Evolutionary conservation across 202 grass and related monocot genomes (phyloP).

Genomic region (Zizania palustris): DNA sequence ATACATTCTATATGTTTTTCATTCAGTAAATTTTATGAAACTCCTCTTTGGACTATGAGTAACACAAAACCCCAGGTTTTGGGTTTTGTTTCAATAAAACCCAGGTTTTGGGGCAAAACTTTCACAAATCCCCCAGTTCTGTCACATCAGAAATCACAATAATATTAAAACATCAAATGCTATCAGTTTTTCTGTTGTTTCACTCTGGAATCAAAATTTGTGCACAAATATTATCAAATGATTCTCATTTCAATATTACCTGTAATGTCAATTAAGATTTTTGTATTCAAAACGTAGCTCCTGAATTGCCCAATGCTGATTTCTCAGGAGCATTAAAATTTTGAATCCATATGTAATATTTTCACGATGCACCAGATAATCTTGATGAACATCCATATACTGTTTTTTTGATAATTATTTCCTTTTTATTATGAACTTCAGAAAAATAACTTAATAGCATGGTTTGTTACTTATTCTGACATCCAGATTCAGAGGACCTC

Average conservation of each 20-base stretch:
- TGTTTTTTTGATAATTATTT: neutral
- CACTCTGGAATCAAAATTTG: neutral
- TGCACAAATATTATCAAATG: constrained; percentile 21
- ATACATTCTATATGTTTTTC: constrained; percentile 27
- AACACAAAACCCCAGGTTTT: neutral
- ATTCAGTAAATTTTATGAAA: neutral
- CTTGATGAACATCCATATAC: constrained; percentile 1
- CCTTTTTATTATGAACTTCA: constrained; percentile 8
- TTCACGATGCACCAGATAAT: neutral
- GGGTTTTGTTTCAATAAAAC: too few relatives aligned
- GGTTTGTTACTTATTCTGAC: constrained; percentile 1
- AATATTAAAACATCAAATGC: neutral
- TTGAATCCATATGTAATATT: neutral
- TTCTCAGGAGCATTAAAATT: neutral
- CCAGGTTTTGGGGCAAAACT: neutral
- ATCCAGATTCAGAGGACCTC: constrained; percentile 3
- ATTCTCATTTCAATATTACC: constrained; percentile 7
- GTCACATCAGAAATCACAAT: neutral
- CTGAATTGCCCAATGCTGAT: neutral
- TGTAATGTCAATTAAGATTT: neutral
- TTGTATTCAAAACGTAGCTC: neutral
- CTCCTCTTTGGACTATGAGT: neutral
- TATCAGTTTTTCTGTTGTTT: neutral
- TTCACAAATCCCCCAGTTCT: neutral
- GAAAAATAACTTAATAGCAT: neutral